Base-by-base conservation (phyloP, 371 early-diverging fungal species). In the Cokeromyces recurvatus region DNA sequence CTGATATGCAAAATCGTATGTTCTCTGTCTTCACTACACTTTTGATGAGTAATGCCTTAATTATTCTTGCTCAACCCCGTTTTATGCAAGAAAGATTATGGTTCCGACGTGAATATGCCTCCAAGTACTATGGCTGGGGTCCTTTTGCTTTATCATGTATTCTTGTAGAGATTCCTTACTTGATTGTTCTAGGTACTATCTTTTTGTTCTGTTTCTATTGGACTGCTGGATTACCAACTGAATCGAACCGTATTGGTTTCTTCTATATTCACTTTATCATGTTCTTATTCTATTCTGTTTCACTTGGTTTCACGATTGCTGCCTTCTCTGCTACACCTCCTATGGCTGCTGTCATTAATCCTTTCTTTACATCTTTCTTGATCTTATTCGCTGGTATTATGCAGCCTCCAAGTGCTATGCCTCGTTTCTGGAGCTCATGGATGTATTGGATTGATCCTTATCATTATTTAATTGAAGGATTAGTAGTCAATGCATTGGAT, bases 401-500 rank as follows among this genome's bases (percentile, higher is more conserved):
- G 53, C 81, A 86, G 36, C 78, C 85, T 2, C 72, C 77, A 15
- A 29, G 43, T 8, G 59, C 61, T 10, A 86, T 90, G 84, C 88
- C 89, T 7, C 42, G 53, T 29, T 87, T 91, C 62, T 90, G 88
- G 87, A 65, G 78, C 4, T 48, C 70, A 0, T 87, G 87, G 87
- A 81, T 91, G 78, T 89, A 87, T 57, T 84, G 80, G 77, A 48
- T 25, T 12, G 81, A 80, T 50, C 87, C 87, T 3, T 84, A 81
- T 59, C 80, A 80, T 39, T 89, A 91, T 53, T 61, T 81, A 1
- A 73, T 87, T 25, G 91, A 90, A 55, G 89, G 84, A 23, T 61
- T 88, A 7, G 70, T 89, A 10, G 75, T 79, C 40, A 88, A 82
- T 48, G 86, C 80, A 25, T 61, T 91, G 52, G 66, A 78, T 16